Evolutionary conservation across 345 rosid genomes (phyloP).

Genomic region (Gossypium herbaceum): DNA sequence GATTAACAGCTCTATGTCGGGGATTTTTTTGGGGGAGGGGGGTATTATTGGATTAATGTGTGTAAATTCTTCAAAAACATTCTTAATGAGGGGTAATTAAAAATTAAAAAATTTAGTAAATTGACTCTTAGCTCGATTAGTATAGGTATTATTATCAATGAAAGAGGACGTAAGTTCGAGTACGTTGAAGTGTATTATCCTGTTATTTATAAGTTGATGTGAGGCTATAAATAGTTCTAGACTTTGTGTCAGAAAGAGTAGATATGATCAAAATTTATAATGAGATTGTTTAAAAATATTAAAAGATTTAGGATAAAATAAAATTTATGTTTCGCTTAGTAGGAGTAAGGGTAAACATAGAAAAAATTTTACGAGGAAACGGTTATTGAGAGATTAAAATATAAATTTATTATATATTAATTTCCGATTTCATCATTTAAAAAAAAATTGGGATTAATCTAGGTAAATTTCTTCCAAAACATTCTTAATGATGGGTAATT

Average conservation of each 20-base stretch:
- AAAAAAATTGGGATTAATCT: background rate
- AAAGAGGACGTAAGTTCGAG: accelerated
- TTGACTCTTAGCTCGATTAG: accelerated
- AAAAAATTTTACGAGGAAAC: too few relatives aligned
- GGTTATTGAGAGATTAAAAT: accelerated
- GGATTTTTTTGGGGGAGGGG: background rate
- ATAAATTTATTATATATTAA: too few relatives aligned
- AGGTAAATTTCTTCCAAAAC: background rate
- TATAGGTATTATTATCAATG: too few relatives aligned
- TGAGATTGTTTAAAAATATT: too few relatives aligned
- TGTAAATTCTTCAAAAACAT: background rate
- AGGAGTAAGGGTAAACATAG: too few relatives aligned
- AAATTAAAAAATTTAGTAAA: too few relatives aligned
- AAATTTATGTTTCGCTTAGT: too few relatives aligned
- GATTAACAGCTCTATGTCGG: background rate
- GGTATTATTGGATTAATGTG: background rate
- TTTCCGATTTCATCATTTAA: too few relatives aligned
- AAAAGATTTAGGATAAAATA: too few relatives aligned
- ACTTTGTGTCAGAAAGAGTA: accelerated
- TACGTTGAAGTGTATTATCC: too few relatives aligned
- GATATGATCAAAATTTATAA: too few relatives aligned
- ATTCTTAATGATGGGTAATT: background rate
- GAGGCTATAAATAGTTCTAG: accelerated
- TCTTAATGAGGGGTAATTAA: background rate
- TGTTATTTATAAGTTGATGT: accelerated